Conservation (phyloP, 441 rosid species). For the Flueggea neowawraea region DNA sequence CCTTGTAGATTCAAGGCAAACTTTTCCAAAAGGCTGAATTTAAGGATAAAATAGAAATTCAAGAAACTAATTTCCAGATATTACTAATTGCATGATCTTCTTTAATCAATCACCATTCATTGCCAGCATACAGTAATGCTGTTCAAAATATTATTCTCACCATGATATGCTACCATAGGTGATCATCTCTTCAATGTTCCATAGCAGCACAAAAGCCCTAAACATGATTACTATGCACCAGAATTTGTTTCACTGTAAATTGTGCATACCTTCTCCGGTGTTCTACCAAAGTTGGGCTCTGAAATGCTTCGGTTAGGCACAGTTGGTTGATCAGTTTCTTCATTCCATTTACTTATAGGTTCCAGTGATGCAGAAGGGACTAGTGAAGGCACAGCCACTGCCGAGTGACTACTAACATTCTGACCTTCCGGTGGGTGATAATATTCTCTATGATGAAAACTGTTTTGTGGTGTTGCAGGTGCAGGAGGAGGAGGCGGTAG, state of each 20-base stretch:
- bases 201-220: no score
- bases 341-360: conserved; percentile 59
- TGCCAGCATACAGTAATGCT: no score
- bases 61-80: no score
- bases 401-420: conserved; percentile 82
- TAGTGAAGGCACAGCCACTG: conserved; percentile 78
- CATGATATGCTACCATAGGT: no score
- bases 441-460: conserved; percentile 41
- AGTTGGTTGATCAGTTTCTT: conserved; percentile 56
- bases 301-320: conserved; percentile 87
- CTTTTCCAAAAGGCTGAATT: no score
- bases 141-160: no score
- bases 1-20: no score
- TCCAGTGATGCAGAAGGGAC: conserved; percentile 84
- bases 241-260: neutral
- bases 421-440: conserved; percentile 43
- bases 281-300: conserved; percentile 92
- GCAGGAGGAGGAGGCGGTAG: conserved; percentile 55
- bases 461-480: conserved; percentile 50
- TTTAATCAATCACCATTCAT: no score
- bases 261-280: conserved; percentile 71
- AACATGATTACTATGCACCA: neutral
- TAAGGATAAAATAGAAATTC: no score
- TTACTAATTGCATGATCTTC: no score
- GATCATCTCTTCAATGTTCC: no score